Percentiles rank a stretch among this genome's conserved stretches.
Evolutionary conservation across 73 alveolate species (phyloP).

Genomic region (Blepharisma stoltei): DNA sequence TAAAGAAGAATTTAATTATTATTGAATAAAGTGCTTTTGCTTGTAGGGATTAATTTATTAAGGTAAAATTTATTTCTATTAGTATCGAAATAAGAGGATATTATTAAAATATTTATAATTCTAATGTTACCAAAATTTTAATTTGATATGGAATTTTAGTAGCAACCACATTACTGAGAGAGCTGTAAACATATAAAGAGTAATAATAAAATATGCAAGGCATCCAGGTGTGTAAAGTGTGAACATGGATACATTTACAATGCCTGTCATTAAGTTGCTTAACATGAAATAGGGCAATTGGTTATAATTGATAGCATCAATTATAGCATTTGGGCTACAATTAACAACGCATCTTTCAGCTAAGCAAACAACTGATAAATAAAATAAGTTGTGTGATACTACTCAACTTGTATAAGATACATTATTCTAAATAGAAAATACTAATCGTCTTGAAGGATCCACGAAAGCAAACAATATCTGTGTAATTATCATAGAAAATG

Average conservation of each 20-base stretch:
- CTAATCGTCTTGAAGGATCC: conserved; percentile 17
- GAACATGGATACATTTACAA: conserved; percentile 27
- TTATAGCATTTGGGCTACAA: conserved; percentile 14
- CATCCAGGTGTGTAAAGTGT: conserved; percentile 27
- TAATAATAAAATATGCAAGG: not conserved
- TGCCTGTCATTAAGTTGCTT: conserved; percentile 42
- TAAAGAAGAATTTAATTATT: no score
- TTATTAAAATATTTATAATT: no score
- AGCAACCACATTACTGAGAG: not conserved
- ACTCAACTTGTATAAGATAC: conserved; percentile 41
- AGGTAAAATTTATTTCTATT: no score
- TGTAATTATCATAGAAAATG: not conserved
- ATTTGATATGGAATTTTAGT: not conserved
- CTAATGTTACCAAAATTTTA: not conserved
- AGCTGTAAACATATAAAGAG: conserved; percentile 5
- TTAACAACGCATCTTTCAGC: conserved; percentile 24
- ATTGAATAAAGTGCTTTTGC: no score
- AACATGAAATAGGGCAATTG: conserved; percentile 40
- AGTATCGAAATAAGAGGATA: no score
- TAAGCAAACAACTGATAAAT: not conserved
- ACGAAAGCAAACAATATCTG: not conserved
- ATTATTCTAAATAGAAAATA: conserved; percentile 21
- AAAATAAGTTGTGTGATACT: conserved; percentile 10
- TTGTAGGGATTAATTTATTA: no score
- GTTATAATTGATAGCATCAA: conserved; percentile 40